These are phyloP conservation scores for Starmerella sp. DNA, from an alignment of 805 yeast species.

Conservation along the genomic window DNA sequence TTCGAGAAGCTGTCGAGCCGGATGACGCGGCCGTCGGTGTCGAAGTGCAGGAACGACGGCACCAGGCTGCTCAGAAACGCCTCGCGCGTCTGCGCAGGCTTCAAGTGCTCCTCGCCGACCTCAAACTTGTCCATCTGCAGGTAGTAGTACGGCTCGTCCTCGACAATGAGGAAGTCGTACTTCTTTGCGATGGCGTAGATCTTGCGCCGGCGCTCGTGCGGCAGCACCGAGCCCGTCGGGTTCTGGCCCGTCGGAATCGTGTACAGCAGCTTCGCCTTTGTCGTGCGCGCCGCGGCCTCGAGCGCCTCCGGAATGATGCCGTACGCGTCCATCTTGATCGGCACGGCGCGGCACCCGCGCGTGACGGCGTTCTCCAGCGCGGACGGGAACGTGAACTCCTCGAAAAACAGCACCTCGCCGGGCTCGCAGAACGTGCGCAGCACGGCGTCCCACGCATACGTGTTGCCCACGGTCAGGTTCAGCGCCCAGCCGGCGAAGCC, in stretches of 20 bases:
- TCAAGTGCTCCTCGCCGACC: constrained; percentile 22
- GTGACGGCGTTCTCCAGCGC: constrained; percentile 75
- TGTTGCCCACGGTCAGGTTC: constrained; percentile 67
- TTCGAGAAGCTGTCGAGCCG: constrained; percentile 86
- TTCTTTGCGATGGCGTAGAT: constrained; percentile 70
- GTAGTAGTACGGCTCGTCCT: constrained; percentile 97
- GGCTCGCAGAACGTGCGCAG: constrained; percentile 65
- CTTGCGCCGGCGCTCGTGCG: constrained; percentile 61
- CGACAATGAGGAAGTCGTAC: constrained; percentile 76
- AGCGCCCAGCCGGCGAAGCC: constrained; percentile 63
- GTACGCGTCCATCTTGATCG: constrained; percentile 64
- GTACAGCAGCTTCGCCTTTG: constrained; percentile 68
- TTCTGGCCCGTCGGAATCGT: constrained; percentile 94
- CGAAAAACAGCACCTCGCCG: constrained; percentile 76
- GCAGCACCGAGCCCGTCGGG: constrained; percentile 87
- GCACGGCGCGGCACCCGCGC: constrained; percentile 53
- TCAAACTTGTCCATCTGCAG: constrained; percentile 77
- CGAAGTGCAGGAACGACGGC: constrained; percentile 63
- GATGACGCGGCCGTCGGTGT: constrained; percentile 76
- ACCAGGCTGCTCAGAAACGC: constrained; percentile 58
- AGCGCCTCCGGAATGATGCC: constrained; percentile 71
- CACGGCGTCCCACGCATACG: constrained; percentile 79
- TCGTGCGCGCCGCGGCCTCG: constrained; percentile 43
- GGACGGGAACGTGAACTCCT: constrained; percentile 72
- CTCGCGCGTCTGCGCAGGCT: constrained; percentile 36